phyloP scores from a whole-genome alignment of 164 flowering plant species.

The Kalanchoe fedtschenkoi region DNA sequence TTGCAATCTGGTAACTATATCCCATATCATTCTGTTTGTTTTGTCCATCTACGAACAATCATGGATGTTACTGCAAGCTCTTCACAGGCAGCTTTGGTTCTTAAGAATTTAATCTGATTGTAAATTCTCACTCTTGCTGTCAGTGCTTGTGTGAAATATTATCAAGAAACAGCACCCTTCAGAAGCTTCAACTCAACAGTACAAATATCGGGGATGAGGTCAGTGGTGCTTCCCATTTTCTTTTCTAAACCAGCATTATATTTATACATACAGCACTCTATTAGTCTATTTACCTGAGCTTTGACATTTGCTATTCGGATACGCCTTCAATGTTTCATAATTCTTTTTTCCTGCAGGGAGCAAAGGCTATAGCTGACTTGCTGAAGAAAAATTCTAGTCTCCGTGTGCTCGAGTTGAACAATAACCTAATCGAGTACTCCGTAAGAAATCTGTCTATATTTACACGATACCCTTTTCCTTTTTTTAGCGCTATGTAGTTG shows the following conservation, averaged over 20 bases:
- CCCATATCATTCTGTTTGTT: too few species aligned
- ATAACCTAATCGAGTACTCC: constrained; percentile 90
- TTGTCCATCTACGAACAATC: too few species aligned
- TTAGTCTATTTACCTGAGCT: too few species aligned
- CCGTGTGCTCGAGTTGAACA: constrained; percentile 73
- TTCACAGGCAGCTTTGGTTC: too few species aligned
- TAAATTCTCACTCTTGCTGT: constrained; percentile 5
- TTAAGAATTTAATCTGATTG: background rate
- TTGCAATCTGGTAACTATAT: too few species aligned
- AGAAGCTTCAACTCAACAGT: constrained; percentile 84
- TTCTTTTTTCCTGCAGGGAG: constrained; percentile 54
- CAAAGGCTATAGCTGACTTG: constrained; percentile 82
- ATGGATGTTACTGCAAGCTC: too few species aligned
- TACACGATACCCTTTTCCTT: background rate
- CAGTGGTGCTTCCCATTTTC: constrained; percentile 1
- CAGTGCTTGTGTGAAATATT: constrained; percentile 68
- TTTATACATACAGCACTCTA: too few species aligned
- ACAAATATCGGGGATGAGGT: constrained; percentile 91
- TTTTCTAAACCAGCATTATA: background rate
- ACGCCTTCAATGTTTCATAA: background rate
- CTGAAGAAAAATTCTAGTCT: constrained; percentile 73
- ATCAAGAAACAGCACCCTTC: constrained; percentile 50
- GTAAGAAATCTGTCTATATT: constrained; percentile 32
- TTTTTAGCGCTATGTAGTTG: background rate
- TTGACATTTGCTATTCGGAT: background rate